phyloP scores from a whole-genome alignment of 2,329 filamentous ascomycete species.

The Harringtonia aguacate region DNA sequence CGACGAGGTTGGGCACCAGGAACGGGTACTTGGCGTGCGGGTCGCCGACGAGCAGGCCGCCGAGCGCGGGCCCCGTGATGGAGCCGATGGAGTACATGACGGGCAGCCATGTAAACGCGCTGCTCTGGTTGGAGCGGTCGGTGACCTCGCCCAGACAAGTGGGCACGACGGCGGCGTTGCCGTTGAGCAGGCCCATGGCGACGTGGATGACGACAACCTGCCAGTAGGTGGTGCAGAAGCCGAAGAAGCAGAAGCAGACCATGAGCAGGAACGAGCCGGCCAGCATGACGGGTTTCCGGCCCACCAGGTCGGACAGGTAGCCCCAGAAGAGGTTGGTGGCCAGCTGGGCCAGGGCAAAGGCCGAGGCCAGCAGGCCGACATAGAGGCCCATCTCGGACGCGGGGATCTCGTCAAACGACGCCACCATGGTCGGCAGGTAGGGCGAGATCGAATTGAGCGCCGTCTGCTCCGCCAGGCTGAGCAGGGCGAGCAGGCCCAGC shows the following conservation, averaged over 20 bases:
- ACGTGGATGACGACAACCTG: slow-evolving; percentile 80
- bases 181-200: slow-evolving; percentile 87
- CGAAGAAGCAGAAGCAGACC: slow-evolving; percentile 73
- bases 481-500: slow-evolving; percentile 73
- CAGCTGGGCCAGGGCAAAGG: slow-evolving; percentile 87
- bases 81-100: slow-evolving; percentile 93
- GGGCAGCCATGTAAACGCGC: slow-evolving; percentile 86
- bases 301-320: slow-evolving; percentile 67
- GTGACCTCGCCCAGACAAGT: slow-evolving; percentile 93
- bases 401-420: slow-evolving; percentile 71
- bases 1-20: slow-evolving; percentile 71
- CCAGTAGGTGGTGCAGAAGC: slow-evolving; percentile 72
- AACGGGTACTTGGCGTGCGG: slow-evolving; percentile 63
- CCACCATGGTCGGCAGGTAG: slow-evolving; percentile 88
- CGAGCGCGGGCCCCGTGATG: slow-evolving; percentile 87
- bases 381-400: slow-evolving; percentile 67
- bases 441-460: slow-evolving; percentile 94
- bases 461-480: slow-evolving; percentile 89
- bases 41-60: slow-evolving; percentile 67
- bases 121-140: slow-evolving; percentile 86
- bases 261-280: slow-evolving; percentile 75
- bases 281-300: slow-evolving; percentile 73
- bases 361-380: slow-evolving; percentile 79
- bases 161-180: slow-evolving; percentile 87
- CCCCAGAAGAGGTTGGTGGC: slow-evolving; percentile 90